phyloP scores from a whole-genome alignment of 345 rosid species.

The Linum trigynum region DNA sequence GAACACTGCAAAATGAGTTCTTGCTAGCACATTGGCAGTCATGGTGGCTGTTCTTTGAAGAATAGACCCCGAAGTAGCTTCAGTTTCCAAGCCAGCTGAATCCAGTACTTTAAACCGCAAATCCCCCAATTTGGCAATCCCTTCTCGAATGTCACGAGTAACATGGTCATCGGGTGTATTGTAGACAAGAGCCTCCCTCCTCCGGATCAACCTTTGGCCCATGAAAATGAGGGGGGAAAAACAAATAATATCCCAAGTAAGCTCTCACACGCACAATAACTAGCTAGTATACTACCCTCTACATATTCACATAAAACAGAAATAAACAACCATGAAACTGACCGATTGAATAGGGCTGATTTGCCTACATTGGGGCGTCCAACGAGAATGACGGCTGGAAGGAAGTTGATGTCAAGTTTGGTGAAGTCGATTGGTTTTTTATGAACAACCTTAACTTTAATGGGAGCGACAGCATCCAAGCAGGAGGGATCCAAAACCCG shows the following conservation, averaged over 20 bases:
- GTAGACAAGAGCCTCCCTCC: constrained; percentile 91
- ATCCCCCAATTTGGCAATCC: constrained; percentile 80
- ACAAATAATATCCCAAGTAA: too few species aligned
- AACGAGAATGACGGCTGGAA: constrained; percentile 77
- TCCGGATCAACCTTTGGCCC: constrained; percentile 51
- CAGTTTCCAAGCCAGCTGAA: constrained; percentile 95
- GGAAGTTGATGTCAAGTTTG: constrained; percentile 41
- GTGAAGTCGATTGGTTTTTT: constrained; percentile 63
- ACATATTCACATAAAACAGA: background rate
- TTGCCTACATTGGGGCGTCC: constrained; percentile 97
- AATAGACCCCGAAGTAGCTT: constrained; percentile 77
- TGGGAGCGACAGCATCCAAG: constrained; percentile 12
- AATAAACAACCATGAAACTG: constrained; percentile 12
- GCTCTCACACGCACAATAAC: too few species aligned
- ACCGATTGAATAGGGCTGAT: constrained; percentile 90
- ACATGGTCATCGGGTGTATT: constrained; percentile 94
- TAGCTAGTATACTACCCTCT: background rate
- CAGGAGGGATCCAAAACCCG: constrained; percentile 11
- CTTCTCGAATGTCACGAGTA: constrained; percentile 87
- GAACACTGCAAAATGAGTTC: constrained; percentile 72
- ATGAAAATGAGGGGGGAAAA: too few species aligned
- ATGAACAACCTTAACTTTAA: constrained; percentile 19
- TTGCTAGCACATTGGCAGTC: constrained; percentile 74
- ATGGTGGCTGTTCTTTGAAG: constrained; percentile 72
- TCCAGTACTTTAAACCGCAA: constrained; percentile 78